Percentiles rank a stretch among this genome's conserved stretches.
Conservation (phyloP, 345 rosid genomes). For the Boechera retrofracta region DNA sequence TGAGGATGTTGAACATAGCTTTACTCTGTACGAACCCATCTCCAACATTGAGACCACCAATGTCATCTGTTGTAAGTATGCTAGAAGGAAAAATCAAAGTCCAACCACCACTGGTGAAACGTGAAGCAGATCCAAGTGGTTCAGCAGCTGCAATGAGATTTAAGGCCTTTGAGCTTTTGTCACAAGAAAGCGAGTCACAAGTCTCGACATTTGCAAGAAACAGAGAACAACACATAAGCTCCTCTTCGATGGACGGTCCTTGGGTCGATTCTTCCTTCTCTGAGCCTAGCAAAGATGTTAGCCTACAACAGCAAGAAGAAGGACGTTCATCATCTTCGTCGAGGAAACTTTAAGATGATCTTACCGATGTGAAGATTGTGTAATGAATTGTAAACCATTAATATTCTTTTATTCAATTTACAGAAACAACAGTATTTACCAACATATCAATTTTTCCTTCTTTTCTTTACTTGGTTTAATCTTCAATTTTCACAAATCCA, state of each 20-base stretch:
- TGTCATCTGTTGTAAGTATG: conserved; percentile 88
- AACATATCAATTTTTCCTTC: too few relatives aligned
- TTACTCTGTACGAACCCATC: conserved; percentile 90
- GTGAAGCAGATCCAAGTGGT: conserved; percentile 44
- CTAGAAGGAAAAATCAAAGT: conserved; percentile 74
- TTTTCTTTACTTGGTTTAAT: too few relatives aligned
- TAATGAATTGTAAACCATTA: not conserved
- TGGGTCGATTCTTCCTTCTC: conserved; percentile 65
- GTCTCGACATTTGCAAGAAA: conserved; percentile 52
- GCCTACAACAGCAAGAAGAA: not conserved
- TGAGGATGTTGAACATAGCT: conserved; percentile 70
- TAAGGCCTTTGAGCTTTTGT: conserved; percentile 73
- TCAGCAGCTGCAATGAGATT: conserved; percentile 64
- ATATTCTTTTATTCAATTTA: not conserved
- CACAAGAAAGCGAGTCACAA: conserved; percentile 66
- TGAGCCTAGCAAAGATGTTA: conserved; percentile 47
- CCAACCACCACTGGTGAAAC: conserved; percentile 74
- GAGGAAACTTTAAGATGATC: conserved; percentile 33
- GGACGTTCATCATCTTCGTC: conserved; percentile 34
- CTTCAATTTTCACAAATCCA: too few relatives aligned
- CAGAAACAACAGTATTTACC: not conserved
- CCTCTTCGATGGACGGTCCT: conserved; percentile 68
- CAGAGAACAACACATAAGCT: conserved; percentile 40
- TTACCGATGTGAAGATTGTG: conserved; percentile 37
- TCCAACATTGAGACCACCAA: conserved; percentile 84